Conservation (phyloP, 2,329 filamentous ascomycete species). For the Pseudogymnoascus sp. region DNA sequence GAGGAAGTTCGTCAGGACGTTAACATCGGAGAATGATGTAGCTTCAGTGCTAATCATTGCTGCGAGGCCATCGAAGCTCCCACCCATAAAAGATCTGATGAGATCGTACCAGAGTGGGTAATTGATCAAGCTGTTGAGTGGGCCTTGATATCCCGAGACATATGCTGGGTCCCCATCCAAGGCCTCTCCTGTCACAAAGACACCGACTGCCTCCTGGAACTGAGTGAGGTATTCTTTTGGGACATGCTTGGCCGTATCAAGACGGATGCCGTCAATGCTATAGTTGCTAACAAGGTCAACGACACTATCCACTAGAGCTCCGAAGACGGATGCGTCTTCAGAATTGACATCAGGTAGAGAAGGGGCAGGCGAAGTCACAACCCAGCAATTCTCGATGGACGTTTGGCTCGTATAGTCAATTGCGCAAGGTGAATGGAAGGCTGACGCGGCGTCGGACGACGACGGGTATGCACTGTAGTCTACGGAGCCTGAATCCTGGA, state of each 20-base stretch:
- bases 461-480: constrained; percentile 26
- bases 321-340: constrained; percentile 33
- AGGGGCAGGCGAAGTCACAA: constrained; percentile 36
- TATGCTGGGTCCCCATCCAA: constrained; percentile 41
- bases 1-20: constrained; percentile 33
- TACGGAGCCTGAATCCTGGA: constrained; percentile 19
- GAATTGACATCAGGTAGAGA: constrained; percentile 37
- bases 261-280: constrained; percentile 40
- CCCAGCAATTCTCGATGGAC: constrained; percentile 37
- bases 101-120: constrained; percentile 33
- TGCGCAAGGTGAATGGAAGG: constrained; percentile 11
- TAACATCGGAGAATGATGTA: constrained; percentile 30
- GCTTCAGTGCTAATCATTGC: constrained; percentile 10
- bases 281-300: constrained; percentile 36
- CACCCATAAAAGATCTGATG: constrained; percentile 13
- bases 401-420: constrained; percentile 29
- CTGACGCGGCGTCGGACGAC: constrained; percentile 25
- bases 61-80: constrained; percentile 10
- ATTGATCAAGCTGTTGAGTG: constrained; percentile 40
- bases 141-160: constrained; percentile 39
- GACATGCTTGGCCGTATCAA: constrained; percentile 43
- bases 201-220: constrained; percentile 46
- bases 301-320: constrained; percentile 35
- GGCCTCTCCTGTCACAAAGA: constrained; percentile 55
- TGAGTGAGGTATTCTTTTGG: constrained; percentile 46